Evolutionary conservation across 805 yeast species (phyloP).

Genomic region (Spathaspora hagerdaliae): DNA sequence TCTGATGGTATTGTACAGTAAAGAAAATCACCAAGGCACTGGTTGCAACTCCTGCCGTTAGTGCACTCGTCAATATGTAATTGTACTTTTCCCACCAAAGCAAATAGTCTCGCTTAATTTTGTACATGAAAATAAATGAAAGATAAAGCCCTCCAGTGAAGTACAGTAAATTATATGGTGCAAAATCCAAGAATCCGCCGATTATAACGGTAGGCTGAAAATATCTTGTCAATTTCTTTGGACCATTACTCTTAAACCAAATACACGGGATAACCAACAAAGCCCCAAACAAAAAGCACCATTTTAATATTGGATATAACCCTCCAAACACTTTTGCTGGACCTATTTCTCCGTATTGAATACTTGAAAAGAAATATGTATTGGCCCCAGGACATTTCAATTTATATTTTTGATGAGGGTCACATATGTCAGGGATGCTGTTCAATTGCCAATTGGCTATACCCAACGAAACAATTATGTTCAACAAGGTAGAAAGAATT

Average conservation of each 20-base stretch:
- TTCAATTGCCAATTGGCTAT: slow-evolving; percentile 39
- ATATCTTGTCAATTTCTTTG: slow-evolving; percentile 24
- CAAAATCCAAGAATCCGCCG: slow-evolving; percentile 46
- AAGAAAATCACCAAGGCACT: slow-evolving; percentile 58
- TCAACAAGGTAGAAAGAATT: slow-evolving; percentile 31
- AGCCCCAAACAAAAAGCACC: slow-evolving; percentile 57
- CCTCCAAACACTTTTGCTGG: slow-evolving; percentile 58
- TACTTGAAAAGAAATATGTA: slow-evolving; percentile 49
- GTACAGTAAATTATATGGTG: slow-evolving; percentile 49
- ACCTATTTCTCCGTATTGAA: slow-evolving; percentile 55
- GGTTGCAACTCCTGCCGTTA: slow-evolving; percentile 62
- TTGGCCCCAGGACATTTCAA: slow-evolving; percentile 42
- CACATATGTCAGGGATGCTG: slow-evolving; percentile 33
- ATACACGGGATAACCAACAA: slow-evolving; percentile 34
- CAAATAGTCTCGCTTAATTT: slow-evolving; percentile 44
- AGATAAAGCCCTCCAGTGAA: slow-evolving; percentile 59
- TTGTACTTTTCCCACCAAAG: slow-evolving; percentile 74
- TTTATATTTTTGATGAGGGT: slow-evolving; percentile 29
- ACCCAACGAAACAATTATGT: slow-evolving; percentile 28
- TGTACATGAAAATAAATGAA: slow-evolving; percentile 56
- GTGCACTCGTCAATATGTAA: slow-evolving; percentile 55
- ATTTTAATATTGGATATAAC: slow-evolving; percentile 50
- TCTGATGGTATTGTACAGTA: slow-evolving; percentile 43
- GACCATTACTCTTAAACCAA: slow-evolving; percentile 33
- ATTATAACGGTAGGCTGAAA: slow-evolving; percentile 55